Evolutionary conservation across 2,329 filamentous ascomycete species (phyloP).

Genomic region (Alternaria metachromatica): DNA sequence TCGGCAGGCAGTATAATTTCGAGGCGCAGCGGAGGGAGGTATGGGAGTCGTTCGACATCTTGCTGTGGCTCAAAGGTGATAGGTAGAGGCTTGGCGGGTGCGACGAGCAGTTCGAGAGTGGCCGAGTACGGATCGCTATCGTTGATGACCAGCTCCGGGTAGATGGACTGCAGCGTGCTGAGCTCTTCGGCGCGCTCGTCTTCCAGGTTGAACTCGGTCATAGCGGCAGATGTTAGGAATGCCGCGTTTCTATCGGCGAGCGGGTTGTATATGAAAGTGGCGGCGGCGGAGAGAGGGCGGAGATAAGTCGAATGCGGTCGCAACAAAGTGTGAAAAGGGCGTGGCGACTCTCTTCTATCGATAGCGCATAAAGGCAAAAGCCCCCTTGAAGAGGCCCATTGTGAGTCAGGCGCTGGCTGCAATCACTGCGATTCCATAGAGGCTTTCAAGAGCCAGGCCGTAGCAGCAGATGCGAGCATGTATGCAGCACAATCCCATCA

Average conservation of each 20-base stretch:
- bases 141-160: conserved; percentile 64
- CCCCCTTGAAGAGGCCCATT: conserved; percentile 23
- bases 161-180: conserved; percentile 66
- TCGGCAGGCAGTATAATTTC: conserved; percentile 60
- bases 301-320: conserved; percentile 12
- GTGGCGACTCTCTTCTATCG: conserved; percentile 18
- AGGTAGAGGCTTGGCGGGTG: conserved; percentile 59
- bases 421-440: neutral
- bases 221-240: conserved; percentile 11
- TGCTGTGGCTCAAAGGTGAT: conserved; percentile 32
- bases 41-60: conserved; percentile 57
- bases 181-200: conserved; percentile 68
- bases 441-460: neutral
- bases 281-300: conserved; percentile 17
- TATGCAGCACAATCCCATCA: neutral
- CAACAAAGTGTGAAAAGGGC: conserved; percentile 16
- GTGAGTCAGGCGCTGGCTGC: conserved; percentile 11
- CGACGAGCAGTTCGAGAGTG: conserved; percentile 62
- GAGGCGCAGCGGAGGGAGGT: conserved; percentile 64
- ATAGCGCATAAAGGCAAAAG: conserved; percentile 16
- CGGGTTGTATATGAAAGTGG: neutral
- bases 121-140: conserved; percentile 52
- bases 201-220: conserved; percentile 45
- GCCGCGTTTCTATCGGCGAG: neutral
- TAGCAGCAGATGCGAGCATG: neutral